These are phyloP conservation scores for Paradendryphiella salina DNA, from an alignment of 2,329 filamentous ascomycete genomes.

Conservation along the genomic window DNA sequence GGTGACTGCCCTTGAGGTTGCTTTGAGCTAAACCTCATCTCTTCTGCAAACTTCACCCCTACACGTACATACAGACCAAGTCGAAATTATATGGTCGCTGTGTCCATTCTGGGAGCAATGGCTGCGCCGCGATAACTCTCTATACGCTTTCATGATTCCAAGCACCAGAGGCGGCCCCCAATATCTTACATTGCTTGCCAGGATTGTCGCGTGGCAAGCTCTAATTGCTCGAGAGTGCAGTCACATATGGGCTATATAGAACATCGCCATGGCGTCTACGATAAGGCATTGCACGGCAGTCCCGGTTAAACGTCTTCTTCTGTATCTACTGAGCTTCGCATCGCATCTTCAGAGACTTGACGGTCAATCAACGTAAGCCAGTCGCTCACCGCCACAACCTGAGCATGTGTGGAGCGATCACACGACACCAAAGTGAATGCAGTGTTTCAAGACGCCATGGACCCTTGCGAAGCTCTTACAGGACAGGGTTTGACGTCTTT, in stretches of 20 bases:
- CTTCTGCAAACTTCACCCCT: conserved; percentile 2
- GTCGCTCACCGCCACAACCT: conserved; percentile 9
- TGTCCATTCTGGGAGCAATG: background rate
- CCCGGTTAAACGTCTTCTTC: conserved; percentile 6
- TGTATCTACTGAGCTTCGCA: background rate
- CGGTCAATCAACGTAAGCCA: conserved; percentile 3
- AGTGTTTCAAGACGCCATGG: conserved; percentile 4
- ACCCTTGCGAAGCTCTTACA: conserved; percentile 21
- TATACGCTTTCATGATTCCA: conserved; percentile 1
- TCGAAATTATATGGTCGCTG: background rate
- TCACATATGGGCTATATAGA: background rate
- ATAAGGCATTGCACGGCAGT: conserved; percentile 4
- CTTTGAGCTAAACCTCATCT: conserved; percentile 18
- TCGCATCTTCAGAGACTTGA: background rate
- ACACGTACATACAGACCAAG: conserved; percentile 1
- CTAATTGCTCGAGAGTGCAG: conserved; percentile 14
- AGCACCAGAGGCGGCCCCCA: conserved; percentile 5
- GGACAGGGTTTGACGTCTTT: conserved; percentile 7
- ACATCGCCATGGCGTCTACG: background rate
- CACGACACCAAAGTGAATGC: background rate
- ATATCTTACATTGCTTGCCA: background rate
- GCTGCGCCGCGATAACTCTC: conserved; percentile 10
- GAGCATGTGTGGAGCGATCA: conserved; percentile 4
- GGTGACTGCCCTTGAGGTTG: conserved; percentile 9
- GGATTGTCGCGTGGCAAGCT: conserved; percentile 7